Conservation (phyloP, 2,329 filamentous ascomycete genomes). For the Ascochyta viciae-villosae region DNA sequence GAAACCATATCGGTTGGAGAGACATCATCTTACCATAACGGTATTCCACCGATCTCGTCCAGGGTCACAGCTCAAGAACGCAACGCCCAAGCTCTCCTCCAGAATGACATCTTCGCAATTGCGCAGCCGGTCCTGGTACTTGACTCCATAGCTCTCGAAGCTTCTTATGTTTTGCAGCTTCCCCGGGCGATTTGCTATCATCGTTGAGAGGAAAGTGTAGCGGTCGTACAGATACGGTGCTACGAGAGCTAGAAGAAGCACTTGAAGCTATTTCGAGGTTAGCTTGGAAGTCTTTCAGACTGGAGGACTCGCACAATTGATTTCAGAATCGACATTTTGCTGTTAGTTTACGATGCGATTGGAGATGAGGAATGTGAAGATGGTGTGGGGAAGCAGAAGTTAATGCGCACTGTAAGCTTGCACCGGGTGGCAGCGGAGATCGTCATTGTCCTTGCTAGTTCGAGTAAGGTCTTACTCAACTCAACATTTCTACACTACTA, state of each 20-base stretch:
- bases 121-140: conserved; percentile 45
- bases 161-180: conserved; percentile 27
- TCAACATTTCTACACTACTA: neutral
- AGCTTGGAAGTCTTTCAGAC: neutral
- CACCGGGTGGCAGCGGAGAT: neutral
- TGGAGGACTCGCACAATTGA: neutral
- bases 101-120: conserved; percentile 56
- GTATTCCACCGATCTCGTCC: conserved; percentile 55
- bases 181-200: conserved; percentile 32
- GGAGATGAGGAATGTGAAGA: neutral
- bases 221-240: conserved; percentile 40
- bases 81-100: conserved; percentile 42
- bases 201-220: conserved; percentile 24
- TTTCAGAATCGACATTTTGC: conserved; percentile 1
- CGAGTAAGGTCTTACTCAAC: neutral
- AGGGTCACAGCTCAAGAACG: conserved; percentile 53
- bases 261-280: neutral
- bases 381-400: neutral
- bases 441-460: neutral
- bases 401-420: conserved; percentile 1
- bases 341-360: no score
- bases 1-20: neutral
- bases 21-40: conserved; percentile 49
- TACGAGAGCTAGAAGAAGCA: conserved; percentile 22
- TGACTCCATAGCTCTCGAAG: conserved; percentile 40